phyloP scores from a whole-genome alignment of 2,329 filamentous ascomycete species.

The Colletotrichum agaves region DNA sequence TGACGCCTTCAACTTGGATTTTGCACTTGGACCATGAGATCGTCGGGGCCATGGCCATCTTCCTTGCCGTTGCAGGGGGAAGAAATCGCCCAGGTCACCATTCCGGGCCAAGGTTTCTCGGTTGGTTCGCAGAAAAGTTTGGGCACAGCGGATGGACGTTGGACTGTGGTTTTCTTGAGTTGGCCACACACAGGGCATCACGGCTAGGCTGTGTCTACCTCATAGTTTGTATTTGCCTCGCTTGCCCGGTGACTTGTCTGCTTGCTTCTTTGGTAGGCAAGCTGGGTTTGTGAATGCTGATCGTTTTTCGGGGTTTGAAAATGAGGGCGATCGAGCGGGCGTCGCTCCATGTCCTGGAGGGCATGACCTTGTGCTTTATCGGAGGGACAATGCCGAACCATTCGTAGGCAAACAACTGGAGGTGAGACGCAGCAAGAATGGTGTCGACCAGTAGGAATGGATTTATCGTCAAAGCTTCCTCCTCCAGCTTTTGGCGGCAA shows the following conservation, averaged over 20 bases:
- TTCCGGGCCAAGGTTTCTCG: conserved; percentile 25
- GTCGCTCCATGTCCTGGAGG: neutral
- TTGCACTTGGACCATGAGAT: conserved; percentile 26
- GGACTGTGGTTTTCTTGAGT: conserved; percentile 2
- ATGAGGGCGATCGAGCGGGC: neutral
- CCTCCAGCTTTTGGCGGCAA: neutral
- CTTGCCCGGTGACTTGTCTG: neutral
- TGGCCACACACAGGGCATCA: too few species aligned
- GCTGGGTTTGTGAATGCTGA: neutral
- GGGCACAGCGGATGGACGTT: neutral
- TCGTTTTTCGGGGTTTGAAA: neutral
- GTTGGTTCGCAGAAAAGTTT: conserved; percentile 26
- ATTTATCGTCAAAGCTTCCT: neutral
- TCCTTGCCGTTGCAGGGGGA: conserved; percentile 4
- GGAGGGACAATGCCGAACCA: neutral
- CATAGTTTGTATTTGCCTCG: neutral
- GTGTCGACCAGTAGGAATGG: neutral
- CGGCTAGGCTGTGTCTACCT: too few species aligned
- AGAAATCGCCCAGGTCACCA: conserved; percentile 11
- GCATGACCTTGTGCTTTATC: neutral
- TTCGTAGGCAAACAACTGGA: neutral
- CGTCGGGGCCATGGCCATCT: conserved; percentile 5
- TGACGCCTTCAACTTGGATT: neutral
- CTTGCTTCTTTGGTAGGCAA: neutral
- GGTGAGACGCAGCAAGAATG: conserved; percentile 4